Conservation (phyloP, 2,329 filamentous ascomycete species). For the Trichoderma gracile region DNA sequence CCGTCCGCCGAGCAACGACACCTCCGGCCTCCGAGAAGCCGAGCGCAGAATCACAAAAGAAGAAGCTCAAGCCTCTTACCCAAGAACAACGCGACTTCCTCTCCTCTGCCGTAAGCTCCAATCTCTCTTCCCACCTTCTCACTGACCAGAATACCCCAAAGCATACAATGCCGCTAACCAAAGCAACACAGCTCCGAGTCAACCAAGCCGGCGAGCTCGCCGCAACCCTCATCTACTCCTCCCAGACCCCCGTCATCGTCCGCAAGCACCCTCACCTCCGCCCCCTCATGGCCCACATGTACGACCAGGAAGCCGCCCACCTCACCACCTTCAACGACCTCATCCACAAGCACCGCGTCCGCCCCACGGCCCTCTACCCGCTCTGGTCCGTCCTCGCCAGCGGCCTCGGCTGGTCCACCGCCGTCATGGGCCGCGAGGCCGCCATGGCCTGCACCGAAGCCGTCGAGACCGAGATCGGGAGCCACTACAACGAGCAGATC, state of each 20-base stretch:
- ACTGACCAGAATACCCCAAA: not conserved
- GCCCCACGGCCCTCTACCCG: slow-evolving; percentile 90
- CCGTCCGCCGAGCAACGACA: slow-evolving; percentile 28
- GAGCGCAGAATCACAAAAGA: slow-evolving; percentile 33
- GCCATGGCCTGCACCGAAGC: slow-evolving; percentile 99
- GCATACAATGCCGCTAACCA: not conserved
- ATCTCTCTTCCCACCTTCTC: no score
- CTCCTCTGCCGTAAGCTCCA: slow-evolving; percentile 62
- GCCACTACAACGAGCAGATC: slow-evolving; percentile 94
- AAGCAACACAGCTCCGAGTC: slow-evolving; percentile 69
- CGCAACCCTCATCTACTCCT: slow-evolving; percentile 88
- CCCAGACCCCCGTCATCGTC: slow-evolving; percentile 81
- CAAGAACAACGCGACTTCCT: slow-evolving; percentile 72
- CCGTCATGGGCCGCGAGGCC: slow-evolving; percentile 83
- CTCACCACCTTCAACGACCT: slow-evolving; percentile 82
- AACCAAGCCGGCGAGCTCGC: slow-evolving; percentile 98
- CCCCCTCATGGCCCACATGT: slow-evolving; percentile 95
- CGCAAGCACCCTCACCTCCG: slow-evolving; percentile 82
- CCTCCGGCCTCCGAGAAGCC: slow-evolving; percentile 14
- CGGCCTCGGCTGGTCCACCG: slow-evolving; percentile 85
- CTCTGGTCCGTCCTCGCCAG: slow-evolving; percentile 81
- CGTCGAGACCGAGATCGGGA: slow-evolving; percentile 96
- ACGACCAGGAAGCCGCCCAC: slow-evolving; percentile 91
- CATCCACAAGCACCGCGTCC: slow-evolving; percentile 81
- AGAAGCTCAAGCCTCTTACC: slow-evolving; percentile 62